phyloP scores from a whole-genome alignment of 352 stramenopile genomes.

The Phytophthora lateralis region DNA sequence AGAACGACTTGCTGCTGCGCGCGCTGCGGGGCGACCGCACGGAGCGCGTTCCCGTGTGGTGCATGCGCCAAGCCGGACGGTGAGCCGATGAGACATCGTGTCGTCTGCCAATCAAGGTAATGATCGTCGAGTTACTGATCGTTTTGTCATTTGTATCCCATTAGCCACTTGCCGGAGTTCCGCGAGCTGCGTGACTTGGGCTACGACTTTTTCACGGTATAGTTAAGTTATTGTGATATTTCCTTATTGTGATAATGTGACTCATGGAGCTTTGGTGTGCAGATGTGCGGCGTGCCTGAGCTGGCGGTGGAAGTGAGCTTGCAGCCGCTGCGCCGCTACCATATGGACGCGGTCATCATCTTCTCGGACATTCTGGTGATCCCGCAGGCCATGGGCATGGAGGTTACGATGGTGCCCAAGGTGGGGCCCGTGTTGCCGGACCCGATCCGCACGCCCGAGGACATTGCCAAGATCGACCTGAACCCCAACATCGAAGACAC shows the following conservation, averaged over 20 bases:
- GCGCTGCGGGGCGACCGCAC: slow-evolving; percentile 87
- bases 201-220: slow-evolving; percentile 91
- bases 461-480: slow-evolving; percentile 92
- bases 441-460: slow-evolving; percentile 81
- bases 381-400: slow-evolving; percentile 96
- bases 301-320: slow-evolving; percentile 96
- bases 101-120: not conserved
- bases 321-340: slow-evolving; percentile 94
- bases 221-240: not conserved
- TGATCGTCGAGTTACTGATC: not conserved
- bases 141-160: slow-evolving; percentile 4
- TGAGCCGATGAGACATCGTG: slow-evolving; percentile 43
- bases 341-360: slow-evolving; percentile 98
- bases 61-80: slow-evolving; percentile 97
- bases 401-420: slow-evolving; percentile 96
- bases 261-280: slow-evolving; percentile 3
- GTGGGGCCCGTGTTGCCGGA: slow-evolving; percentile 88
- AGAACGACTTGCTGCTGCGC: slow-evolving; percentile 91
- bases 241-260: slow-evolving; percentile 5
- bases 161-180: slow-evolving; percentile 89
- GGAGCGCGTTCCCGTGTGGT: slow-evolving; percentile 95
- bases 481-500: slow-evolving; percentile 92
- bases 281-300: slow-evolving; percentile 88
- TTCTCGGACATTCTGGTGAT: slow-evolving; percentile 99
- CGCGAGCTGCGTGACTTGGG: slow-evolving; percentile 78